These are phyloP conservation scores for Microthyrium microscopicum DNA, from an alignment of 2,329 filamentous ascomycete species.

Conservation along the genomic window DNA sequence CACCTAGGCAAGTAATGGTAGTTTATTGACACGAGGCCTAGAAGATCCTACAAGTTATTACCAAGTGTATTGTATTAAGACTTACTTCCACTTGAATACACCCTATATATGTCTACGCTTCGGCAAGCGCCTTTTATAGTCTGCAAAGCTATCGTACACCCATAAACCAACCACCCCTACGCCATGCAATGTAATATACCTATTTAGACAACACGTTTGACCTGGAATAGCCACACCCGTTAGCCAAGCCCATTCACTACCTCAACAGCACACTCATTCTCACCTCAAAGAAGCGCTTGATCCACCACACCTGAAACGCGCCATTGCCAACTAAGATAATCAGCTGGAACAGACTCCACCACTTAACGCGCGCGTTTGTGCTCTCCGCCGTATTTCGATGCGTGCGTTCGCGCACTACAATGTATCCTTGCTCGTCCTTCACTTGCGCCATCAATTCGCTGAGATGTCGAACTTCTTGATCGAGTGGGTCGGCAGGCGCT, in stretches of 20 bases:
- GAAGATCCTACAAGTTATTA: too few species aligned
- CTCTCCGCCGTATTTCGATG: constrained; percentile 98
- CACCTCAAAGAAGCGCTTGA: constrained; percentile 94
- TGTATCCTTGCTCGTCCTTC: constrained; percentile 96
- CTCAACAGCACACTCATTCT: too few species aligned
- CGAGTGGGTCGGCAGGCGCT: constrained; percentile 69
- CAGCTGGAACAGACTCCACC: constrained; percentile 98
- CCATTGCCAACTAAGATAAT: constrained; percentile 77
- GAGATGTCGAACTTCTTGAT: constrained; percentile 73
- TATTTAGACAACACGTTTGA: background rate
- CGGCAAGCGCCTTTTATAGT: too few species aligned
- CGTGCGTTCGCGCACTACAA: constrained; percentile 83
- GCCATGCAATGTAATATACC: too few species aligned
- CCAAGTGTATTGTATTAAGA: too few species aligned
- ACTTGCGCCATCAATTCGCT: constrained; percentile 78
- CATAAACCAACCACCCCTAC: too few species aligned
- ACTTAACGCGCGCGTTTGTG: constrained; percentile 94
- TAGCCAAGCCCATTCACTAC: constrained; percentile 4
- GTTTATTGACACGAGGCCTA: too few species aligned
- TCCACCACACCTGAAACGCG: constrained; percentile 98
- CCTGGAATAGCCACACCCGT: constrained; percentile 1
- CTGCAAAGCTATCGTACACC: too few species aligned
- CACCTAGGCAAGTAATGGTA: too few species aligned
- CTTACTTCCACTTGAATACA: too few species aligned
- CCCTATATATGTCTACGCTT: too few species aligned